Evolutionary conservation across 768 basidiomycete genomes (phyloP), one percentile per base, ranked within the genome.

Genomic region (Trametopsis cervina): DNA sequence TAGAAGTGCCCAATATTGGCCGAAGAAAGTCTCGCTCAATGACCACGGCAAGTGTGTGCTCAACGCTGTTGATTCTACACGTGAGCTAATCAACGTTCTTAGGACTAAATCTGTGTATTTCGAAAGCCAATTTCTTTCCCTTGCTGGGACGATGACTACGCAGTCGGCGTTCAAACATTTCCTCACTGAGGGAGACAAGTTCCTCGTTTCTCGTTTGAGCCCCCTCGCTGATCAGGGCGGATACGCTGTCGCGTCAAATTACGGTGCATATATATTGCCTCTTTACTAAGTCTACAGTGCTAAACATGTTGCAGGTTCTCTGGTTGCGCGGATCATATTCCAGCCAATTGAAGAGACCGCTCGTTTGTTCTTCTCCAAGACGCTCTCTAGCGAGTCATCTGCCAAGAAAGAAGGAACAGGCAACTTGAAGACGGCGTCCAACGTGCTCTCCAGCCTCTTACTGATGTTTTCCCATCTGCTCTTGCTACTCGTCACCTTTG

Each of bases 291-390:
- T 7, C 9, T 15, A 33, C 15, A 7, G 29, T 33, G 7, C 7
- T 33, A 15, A 33, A 7, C 7, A 33, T 15, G 29, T 33, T 9
- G 3, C 57, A 95, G 94, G 95, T 42, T 96, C 95, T 2, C 75
- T 98, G 12, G 69, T 96, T 21, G 95, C 93, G 4, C 83, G 96
- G 15, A 86, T 98, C 49, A 60, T 94, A 21, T 95, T 98, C 61
- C 95, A 97, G 57, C 96, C 96, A 0, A 78, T 97, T 21, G 96
- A 99, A 65, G 96, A 99, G 66, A 85, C 89, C 1, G 77, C 85
- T 1, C 82, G 94, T 1, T 73, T 97, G 2, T 91, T 84, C 66
- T 97, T 96, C 66, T 93, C 95, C 1, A 83, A 72, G 45, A 74
- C 70, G 50, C 72, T 69, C 51, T 78, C 63, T 48, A 60, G 57